These are phyloP conservation scores for Macrophomina phaseolina DNA, from an alignment of 2,329 filamentous ascomycete genomes.

Conservation along the genomic window DNA sequence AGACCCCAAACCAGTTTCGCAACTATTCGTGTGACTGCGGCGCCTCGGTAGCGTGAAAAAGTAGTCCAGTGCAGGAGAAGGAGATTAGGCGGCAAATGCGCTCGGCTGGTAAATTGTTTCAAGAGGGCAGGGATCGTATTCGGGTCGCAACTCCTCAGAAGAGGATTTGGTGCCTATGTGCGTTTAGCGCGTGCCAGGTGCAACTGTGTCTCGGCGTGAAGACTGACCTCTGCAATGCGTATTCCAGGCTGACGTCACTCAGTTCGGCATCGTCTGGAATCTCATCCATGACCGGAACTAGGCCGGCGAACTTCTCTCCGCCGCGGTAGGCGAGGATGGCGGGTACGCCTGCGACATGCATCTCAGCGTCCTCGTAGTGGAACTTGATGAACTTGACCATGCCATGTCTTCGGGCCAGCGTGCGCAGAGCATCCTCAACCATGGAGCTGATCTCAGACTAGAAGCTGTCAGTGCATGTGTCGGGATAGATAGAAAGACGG, in stretches of 20 bases:
- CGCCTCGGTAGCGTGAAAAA: neutral
- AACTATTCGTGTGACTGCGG: constrained; percentile 10
- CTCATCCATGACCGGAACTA: constrained; percentile 86
- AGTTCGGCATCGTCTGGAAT: constrained; percentile 68
- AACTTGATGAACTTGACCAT: constrained; percentile 88
- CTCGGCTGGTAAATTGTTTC: constrained; percentile 15
- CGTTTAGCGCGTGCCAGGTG: constrained; percentile 6
- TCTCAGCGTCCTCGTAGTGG: constrained; percentile 90
- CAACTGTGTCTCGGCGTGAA: neutral
- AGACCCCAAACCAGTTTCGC: neutral
- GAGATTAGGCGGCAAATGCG: constrained; percentile 7
- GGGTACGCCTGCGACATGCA: constrained; percentile 86
- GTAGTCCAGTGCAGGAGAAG: neutral
- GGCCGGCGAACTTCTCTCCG: constrained; percentile 87
- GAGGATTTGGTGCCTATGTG: constrained; percentile 27
- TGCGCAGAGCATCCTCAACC: constrained; percentile 77
- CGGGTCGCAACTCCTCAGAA: constrained; percentile 14
- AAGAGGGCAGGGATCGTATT: constrained; percentile 19
- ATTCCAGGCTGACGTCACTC: constrained; percentile 61
- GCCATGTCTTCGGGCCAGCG: constrained; percentile 73
- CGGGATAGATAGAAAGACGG: neutral
- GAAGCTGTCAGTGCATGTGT: constrained; percentile 29
- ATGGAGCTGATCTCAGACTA: constrained; percentile 80
- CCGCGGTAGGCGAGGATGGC: constrained; percentile 87
- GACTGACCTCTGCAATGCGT: constrained; percentile 61